Conservation (phyloP, 768 basidiomycete genomes). For the Pulveroboletus sp. region DNA sequence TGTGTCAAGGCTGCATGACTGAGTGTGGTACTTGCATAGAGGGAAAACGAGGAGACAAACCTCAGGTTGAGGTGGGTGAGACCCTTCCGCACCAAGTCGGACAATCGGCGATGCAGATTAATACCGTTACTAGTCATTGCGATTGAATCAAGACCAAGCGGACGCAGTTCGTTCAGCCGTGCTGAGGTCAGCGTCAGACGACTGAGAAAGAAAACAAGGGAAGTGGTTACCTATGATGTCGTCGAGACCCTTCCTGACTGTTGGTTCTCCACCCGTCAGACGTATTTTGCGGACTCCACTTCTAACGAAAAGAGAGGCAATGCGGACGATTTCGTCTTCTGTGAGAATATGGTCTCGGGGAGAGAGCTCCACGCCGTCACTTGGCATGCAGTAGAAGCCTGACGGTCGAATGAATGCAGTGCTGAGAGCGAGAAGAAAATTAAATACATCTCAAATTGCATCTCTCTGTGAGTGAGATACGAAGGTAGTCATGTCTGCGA, state of each 20-base stretch:
- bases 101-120: slow-evolving; percentile 67
- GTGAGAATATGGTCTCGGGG: slow-evolving; percentile 66
- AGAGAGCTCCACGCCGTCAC: slow-evolving; percentile 70
- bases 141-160: slow-evolving; percentile 63
- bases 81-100: slow-evolving; percentile 60
- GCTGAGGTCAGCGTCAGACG: slow-evolving; percentile 34
- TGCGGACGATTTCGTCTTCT: slow-evolving; percentile 68
- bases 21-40: slow-evolving; percentile 1
- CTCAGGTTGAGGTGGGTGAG: slow-evolving; percentile 73
- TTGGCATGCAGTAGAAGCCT: slow-evolving; percentile 94
- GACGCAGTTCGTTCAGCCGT: slow-evolving; percentile 55
- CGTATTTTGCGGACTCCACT: slow-evolving; percentile 85
- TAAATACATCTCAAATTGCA: slow-evolving; percentile 80
- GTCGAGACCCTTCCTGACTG: slow-evolving; percentile 67
- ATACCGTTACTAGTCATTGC: slow-evolving; percentile 87
- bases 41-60: slow-evolving; percentile 28
- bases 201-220: background rate
- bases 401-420: background rate
- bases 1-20: slow-evolving; percentile 65
- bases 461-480: slow-evolving; percentile 80
- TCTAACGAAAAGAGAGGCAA: slow-evolving; percentile 72
- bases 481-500: slow-evolving; percentile 78
- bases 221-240: slow-evolving; percentile 59
- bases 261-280: slow-evolving; percentile 86
- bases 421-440: background rate